Evolutionary conservation across 805 yeast genomes (phyloP).

Genomic region (Saccharomycopsis amapae): DNA sequence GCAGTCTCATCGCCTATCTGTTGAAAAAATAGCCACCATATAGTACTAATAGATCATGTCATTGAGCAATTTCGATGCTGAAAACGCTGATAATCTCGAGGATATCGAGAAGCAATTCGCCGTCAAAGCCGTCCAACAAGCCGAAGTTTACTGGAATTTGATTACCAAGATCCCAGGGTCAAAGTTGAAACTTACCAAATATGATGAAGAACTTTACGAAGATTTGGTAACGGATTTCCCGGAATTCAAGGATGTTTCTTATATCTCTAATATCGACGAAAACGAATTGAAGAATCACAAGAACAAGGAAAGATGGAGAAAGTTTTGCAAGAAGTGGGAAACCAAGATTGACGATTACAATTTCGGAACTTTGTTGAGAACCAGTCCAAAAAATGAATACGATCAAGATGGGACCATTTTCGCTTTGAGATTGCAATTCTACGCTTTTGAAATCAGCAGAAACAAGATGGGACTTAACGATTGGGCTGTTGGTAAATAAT

Average conservation of each 20-base stretch:
- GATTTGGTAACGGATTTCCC: conserved; percentile 70
- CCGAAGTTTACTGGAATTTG: conserved; percentile 87
- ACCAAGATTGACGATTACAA: conserved; percentile 79
- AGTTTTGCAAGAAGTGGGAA: conserved; percentile 75
- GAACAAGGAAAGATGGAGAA: conserved; percentile 91
- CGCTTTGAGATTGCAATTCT: conserved; percentile 88
- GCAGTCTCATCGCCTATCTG: no score
- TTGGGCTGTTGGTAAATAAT: conserved; percentile 59
- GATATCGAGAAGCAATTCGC: conserved; percentile 97
- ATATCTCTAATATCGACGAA: conserved; percentile 52
- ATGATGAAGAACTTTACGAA: conserved; percentile 63
- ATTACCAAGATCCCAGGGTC: conserved; percentile 73
- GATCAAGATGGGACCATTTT: conserved; percentile 79
- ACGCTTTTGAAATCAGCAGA: conserved; percentile 91
- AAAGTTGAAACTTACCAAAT: conserved; percentile 61
- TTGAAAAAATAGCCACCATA: no score
- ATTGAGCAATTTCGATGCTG: conserved; percentile 57
- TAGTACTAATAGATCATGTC: conserved; percentile 12
- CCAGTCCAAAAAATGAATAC: conserved; percentile 66
- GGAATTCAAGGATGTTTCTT: conserved; percentile 63
- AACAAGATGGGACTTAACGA: conserved; percentile 86
- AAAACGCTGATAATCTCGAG: conserved; percentile 88
- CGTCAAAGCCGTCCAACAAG: conserved; percentile 93
- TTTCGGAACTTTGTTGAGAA: conserved; percentile 88
- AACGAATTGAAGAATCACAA: conserved; percentile 69